These are phyloP conservation scores for Penicillium sp. DNA, from an alignment of 2,329 filamentous ascomycete genomes.

Conservation along the genomic window DNA sequence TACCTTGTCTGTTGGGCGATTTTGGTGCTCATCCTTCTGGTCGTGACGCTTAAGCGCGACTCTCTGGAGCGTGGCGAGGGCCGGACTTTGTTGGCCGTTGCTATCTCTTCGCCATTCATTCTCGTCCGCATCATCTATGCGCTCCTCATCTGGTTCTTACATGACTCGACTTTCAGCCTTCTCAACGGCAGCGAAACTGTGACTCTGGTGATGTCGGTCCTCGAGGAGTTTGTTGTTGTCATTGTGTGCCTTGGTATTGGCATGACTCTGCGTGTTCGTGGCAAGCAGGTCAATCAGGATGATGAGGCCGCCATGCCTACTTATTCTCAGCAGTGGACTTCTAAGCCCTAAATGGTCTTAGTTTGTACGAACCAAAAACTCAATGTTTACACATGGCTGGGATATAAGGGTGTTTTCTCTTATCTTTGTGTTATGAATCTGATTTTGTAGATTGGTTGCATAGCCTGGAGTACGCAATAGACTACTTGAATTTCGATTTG, in stretches of 20 bases:
- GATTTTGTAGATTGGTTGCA: background rate
- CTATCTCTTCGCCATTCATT: conserved; percentile 49
- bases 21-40: conserved; percentile 34
- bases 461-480: background rate
- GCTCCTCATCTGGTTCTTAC: conserved; percentile 43
- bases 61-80: conserved; percentile 46
- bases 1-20: conserved; percentile 44
- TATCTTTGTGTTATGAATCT: background rate
- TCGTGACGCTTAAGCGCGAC: conserved; percentile 31
- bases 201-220: conserved; percentile 47
- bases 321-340: background rate
- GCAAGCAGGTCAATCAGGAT: background rate
- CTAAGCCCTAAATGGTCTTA: background rate
- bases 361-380: background rate
- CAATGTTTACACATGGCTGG: background rate
- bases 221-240: conserved; percentile 53
- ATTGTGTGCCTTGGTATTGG: conserved; percentile 39
- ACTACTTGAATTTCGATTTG: too few relatives aligned
- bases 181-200: conserved; percentile 42
- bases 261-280: conserved; percentile 20
- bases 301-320: background rate
- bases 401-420: background rate
- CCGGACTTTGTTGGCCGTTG: conserved; percentile 46
- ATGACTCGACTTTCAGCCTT: conserved; percentile 44
- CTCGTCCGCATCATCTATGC: conserved; percentile 52